A percentile compares a stretch with the other conserved stretches of the same genome.
Evolutionary conservation across 371 early-diverging fungal species (phyloP).

Genomic region (Blakeslea trispora): DNA sequence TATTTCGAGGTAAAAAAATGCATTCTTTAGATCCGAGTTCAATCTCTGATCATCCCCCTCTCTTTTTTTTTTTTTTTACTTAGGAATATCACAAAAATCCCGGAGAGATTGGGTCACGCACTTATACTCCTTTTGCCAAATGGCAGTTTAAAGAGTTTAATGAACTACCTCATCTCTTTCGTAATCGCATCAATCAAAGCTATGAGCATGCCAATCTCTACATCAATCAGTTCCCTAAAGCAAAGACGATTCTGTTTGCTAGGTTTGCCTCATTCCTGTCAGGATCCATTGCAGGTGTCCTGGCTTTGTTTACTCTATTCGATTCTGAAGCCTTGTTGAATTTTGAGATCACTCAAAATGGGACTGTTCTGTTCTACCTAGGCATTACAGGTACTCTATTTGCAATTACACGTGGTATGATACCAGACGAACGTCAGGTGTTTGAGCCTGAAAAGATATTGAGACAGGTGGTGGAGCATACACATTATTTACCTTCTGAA

Average conservation of each 20-base stretch:
- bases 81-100: conserved; percentile 93
- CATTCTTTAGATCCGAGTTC: neutral
- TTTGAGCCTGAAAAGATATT: conserved; percentile 83
- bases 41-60: neutral
- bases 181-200: conserved; percentile 71
- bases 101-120: conserved; percentile 75
- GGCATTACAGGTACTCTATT: conserved; percentile 87
- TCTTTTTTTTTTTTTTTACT: too few relatives aligned
- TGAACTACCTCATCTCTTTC: conserved; percentile 91
- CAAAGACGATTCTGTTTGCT: conserved; percentile 75
- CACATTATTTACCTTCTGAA: conserved; percentile 87
- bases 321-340: conserved; percentile 87
- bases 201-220: conserved; percentile 79
- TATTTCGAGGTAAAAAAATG: conserved; percentile 82
- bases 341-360: conserved; percentile 86
- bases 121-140: conserved; percentile 83
- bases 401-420: conserved; percentile 82
- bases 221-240: conserved; percentile 88
- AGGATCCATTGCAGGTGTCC: conserved; percentile 87
- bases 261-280: conserved; percentile 87
- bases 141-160: conserved; percentile 97
- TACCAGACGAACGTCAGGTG: conserved; percentile 78
- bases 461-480: conserved; percentile 77
- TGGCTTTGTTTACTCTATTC: conserved; percentile 78
- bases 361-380: conserved; percentile 89